phyloP scores from a whole-genome alignment of 78 protist species.

The Protostelium mycophagum region DNA sequence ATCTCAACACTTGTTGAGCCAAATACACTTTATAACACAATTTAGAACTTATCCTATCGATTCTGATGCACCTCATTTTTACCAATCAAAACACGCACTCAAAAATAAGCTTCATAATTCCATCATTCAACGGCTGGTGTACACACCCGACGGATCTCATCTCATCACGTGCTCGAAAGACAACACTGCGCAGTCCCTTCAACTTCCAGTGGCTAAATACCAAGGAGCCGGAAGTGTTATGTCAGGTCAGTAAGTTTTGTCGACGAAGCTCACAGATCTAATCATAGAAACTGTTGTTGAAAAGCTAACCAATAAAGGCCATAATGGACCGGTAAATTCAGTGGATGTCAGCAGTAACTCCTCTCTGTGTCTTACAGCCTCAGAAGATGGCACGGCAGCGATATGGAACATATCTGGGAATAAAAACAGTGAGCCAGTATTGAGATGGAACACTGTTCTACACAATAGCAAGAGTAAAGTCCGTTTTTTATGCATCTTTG shows the following conservation, averaged over 20 bases:
- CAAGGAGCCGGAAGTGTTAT: neutral
- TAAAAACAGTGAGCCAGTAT: neutral
- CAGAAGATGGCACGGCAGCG: neutral
- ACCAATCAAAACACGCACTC: neutral
- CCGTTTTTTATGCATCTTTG: too few relatives aligned
- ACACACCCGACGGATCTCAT: neutral
- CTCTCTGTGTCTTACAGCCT: neutral
- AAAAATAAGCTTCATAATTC: neutral
- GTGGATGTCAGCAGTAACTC: neutral
- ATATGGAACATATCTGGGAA: neutral
- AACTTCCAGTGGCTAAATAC: neutral
- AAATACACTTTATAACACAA: neutral
- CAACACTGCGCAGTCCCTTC: neutral
- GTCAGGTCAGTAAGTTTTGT: neutral
- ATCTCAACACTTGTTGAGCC: too few relatives aligned
- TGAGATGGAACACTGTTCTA: neutral
- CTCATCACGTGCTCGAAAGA: neutral
- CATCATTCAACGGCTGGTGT: neutral
- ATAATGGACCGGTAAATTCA: neutral
- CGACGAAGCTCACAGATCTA: neutral
- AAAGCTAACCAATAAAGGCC: too few relatives aligned
- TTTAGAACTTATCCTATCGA: neutral
- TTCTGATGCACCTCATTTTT: neutral
- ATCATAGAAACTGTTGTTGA: neutral
- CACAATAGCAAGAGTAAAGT: too few relatives aligned